A percentile compares a stretch with the other conserved stretches of the same genome.
Evolutionary conservation across 306 rosid genomes (phyloP).

Genomic region (Urtica urens): DNA sequence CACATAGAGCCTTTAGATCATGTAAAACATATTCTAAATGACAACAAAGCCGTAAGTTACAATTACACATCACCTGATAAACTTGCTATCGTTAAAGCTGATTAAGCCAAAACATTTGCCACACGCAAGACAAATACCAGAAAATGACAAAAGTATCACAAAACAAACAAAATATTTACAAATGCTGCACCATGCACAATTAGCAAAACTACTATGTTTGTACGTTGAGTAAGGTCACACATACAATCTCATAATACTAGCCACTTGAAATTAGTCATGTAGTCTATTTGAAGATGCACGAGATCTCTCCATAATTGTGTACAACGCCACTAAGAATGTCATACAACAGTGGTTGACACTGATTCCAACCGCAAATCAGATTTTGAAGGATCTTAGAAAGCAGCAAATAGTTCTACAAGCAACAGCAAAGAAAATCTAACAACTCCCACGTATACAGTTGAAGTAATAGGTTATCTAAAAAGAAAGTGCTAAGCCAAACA

Average conservation of each 20-base stretch:
- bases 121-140: neutral
- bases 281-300: neutral
- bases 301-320: neutral
- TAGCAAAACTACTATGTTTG: neutral
- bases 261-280: neutral
- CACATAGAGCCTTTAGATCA: no score
- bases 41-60: no score
- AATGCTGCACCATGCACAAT: constrained; percentile 2
- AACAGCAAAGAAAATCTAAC: no score
- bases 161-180: neutral
- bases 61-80: no score
- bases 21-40: no score
- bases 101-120: neutral
- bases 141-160: neutral
- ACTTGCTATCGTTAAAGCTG: neutral
- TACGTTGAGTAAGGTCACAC: neutral
- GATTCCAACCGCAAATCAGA: neutral
- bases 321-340: neutral
- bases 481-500: neutral
- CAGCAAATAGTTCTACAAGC: neutral
- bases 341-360: neutral
- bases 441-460: no score
- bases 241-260: neutral
- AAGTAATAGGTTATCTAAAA: neutral
- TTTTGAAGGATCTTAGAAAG: neutral